A percentile compares a stretch with the other conserved stretches of the same genome.
phyloP scores from a whole-genome alignment of 2,329 filamentous ascomycete species.

The Alternaria conjuncta region DNA sequence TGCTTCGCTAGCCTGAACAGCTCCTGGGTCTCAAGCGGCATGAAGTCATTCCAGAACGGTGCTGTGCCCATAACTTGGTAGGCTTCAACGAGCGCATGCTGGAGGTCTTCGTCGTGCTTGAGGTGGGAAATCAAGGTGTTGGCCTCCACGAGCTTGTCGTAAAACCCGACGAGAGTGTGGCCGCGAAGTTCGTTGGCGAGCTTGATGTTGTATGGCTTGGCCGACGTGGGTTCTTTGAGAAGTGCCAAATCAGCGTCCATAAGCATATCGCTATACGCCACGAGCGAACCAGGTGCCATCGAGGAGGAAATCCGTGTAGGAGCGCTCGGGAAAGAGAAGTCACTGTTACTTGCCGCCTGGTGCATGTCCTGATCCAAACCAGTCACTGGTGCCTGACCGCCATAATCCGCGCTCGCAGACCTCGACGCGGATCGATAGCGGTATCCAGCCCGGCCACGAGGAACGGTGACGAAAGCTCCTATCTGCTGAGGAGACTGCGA shows the following conservation, averaged over 20 bases:
- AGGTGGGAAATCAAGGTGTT: background rate
- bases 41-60: background rate
- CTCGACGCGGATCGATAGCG: background rate
- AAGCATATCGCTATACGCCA: background rate
- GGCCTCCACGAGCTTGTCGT: background rate
- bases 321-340: background rate
- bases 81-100: background rate
- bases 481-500: background rate
- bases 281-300: background rate
- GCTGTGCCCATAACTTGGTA: background rate
- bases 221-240: background rate
- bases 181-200: background rate
- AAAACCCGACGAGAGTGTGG: background rate
- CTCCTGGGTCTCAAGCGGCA: background rate
- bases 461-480: background rate
- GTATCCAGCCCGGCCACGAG: background rate
- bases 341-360: background rate
- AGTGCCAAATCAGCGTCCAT: background rate
- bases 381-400: background rate
- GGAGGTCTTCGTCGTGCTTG: background rate
- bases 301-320: fast-evolving
- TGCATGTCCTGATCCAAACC: no score
- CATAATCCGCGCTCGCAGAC: background rate
- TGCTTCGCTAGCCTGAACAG: background rate
- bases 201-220: background rate